phyloP scores from a whole-genome alignment of 2,329 filamentous ascomycete genomes.

The Pseudogymnoascus sp. region DNA sequence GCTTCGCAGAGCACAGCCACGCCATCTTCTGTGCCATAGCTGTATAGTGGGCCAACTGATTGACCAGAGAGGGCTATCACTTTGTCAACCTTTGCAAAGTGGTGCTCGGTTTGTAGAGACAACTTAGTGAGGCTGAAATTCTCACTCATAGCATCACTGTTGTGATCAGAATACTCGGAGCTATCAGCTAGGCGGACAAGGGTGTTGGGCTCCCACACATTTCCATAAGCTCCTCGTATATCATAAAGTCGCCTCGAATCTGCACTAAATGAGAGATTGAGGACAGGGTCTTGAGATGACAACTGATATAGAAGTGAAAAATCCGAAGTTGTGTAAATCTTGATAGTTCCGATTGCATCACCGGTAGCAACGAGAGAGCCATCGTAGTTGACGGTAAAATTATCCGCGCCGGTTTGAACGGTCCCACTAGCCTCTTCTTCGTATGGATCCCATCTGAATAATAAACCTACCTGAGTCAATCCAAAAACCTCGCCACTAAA shows the following conservation, averaged over 20 bases:
- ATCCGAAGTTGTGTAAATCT: constrained; percentile 11
- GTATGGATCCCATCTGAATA: neutral
- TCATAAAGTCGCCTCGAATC: constrained; percentile 22
- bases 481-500: neutral
- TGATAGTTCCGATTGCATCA: constrained; percentile 8
- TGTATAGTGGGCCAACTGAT: neutral
- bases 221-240: constrained; percentile 15
- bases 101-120: neutral
- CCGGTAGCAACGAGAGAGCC: constrained; percentile 14
- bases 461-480: neutral
- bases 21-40: neutral
- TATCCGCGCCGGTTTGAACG: constrained; percentile 3
- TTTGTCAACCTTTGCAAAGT: neutral
- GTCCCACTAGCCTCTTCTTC: constrained; percentile 1
- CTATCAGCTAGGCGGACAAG: constrained; percentile 17
- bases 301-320: constrained; percentile 16
- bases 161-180: constrained; percentile 7
- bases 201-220: constrained; percentile 23
- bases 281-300: neutral
- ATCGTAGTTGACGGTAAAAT: constrained; percentile 10
- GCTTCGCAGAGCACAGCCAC: neutral
- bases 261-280: constrained; percentile 17
- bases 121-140: neutral
- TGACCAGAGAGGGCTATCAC: neutral
- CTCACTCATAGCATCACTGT: constrained; percentile 5